Conservation (phyloP, 169 alveolate genomes). For the Amoebophrya sp. region DNA sequence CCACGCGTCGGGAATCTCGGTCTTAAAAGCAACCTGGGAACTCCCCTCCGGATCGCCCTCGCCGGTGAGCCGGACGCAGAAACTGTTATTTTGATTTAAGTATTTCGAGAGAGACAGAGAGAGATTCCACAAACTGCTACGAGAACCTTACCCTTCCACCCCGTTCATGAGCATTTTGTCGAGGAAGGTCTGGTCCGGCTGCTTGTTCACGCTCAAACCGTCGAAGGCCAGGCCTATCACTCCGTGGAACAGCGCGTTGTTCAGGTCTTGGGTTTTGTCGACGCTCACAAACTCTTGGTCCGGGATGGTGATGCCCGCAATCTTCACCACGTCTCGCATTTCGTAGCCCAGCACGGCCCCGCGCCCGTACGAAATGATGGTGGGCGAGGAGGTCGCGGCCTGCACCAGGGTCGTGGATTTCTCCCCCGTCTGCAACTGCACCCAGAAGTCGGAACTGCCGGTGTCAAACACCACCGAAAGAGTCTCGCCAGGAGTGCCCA, state of each 20-base stretch:
- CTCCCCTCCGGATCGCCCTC: neutral
- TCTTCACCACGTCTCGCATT: neutral
- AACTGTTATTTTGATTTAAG: no score
- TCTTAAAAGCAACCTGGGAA: neutral
- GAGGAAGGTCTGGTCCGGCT: neutral
- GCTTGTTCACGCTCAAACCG: neutral
- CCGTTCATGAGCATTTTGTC: neutral
- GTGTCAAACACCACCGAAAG: neutral
- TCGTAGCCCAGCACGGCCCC: neutral
- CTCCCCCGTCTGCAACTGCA: neutral
- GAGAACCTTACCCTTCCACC: neutral
- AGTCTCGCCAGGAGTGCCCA: neutral
- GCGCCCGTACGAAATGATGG: neutral
- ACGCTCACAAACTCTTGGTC: neutral
- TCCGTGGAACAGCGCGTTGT: neutral
- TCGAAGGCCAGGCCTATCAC: neutral
- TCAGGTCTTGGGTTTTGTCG: neutral
- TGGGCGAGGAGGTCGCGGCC: neutral
- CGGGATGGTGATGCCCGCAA: neutral
- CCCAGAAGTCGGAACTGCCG: neutral
- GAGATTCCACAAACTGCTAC: no score
- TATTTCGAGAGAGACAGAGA: no score
- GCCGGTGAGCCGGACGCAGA: neutral
- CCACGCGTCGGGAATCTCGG: neutral
- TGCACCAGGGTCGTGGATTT: no score